Percentiles rank a stretch among this genome's conserved stretches.
Evolutionary conservation across 2,329 filamentous ascomycete genomes (phyloP).

Genomic region (Curvularia lunata): DNA sequence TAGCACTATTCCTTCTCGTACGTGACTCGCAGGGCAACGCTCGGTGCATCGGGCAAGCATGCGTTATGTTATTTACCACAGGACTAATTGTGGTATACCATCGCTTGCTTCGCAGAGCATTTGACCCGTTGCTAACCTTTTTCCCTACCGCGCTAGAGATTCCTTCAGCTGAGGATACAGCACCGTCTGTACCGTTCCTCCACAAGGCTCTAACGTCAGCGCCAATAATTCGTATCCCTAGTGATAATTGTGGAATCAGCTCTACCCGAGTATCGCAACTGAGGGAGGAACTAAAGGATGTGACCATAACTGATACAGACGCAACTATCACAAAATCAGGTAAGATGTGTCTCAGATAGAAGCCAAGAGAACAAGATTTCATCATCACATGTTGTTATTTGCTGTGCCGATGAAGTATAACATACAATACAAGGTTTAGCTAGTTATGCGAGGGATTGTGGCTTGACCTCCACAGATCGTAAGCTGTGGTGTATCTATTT

Average conservation of each 20-base stretch:
- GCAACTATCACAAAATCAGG: background rate
- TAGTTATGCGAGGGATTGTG: background rate
- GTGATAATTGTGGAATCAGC: background rate
- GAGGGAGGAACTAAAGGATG: slow-evolving; percentile 5
- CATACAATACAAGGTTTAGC: background rate
- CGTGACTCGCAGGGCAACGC: slow-evolving; percentile 11
- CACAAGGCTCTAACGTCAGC: slow-evolving; percentile 7
- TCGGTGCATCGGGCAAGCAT: slow-evolving; percentile 12
- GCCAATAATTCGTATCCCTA: slow-evolving; percentile 5
- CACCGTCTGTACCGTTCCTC: slow-evolving; percentile 1
- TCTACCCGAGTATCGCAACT: slow-evolving; percentile 4
- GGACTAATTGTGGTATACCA: slow-evolving; percentile 17
- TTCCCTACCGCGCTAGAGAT: slow-evolving; percentile 6
- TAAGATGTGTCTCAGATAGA: background rate
- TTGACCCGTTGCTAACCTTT: slow-evolving; percentile 15
- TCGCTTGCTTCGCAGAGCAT: slow-evolving; percentile 13
- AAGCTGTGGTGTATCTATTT: background rate
- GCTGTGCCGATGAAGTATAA: background rate
- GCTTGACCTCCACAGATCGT: slow-evolving; percentile 1
- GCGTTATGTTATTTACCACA: slow-evolving; percentile 9
- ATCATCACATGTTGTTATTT: background rate
- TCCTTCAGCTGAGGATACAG: slow-evolving; percentile 1
- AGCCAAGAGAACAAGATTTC: background rate
- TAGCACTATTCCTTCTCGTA: slow-evolving; percentile 17
- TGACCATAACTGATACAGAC: slow-evolving; percentile 2